These are phyloP conservation scores for Mentha longifolia DNA, from an alignment of 257 asterid genomes.

Conservation along the genomic window DNA sequence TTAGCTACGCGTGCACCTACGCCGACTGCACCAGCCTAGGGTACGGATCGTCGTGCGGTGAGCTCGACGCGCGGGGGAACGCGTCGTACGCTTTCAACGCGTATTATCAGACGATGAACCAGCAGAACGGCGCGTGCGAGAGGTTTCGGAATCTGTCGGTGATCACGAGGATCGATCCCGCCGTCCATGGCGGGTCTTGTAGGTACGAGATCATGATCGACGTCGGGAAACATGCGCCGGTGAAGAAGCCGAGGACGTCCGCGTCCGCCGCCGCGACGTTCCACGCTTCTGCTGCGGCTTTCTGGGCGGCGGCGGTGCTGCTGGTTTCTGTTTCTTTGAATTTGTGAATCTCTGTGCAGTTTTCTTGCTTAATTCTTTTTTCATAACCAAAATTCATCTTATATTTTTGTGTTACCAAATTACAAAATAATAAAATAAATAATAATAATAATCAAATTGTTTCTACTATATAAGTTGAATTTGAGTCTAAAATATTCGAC, in stretches of 20 bases:
- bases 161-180: constrained; percentile 71
- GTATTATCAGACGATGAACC: constrained; percentile 81
- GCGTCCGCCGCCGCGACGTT: constrained; percentile 36
- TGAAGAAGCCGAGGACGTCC: constrained; percentile 47
- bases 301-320: not conserved
- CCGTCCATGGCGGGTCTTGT: constrained; percentile 47
- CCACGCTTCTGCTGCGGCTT: constrained; percentile 18
- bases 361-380: too few species aligned
- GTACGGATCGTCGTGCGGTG: constrained; percentile 78
- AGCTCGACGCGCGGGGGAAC: constrained; percentile 53
- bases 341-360: not conserved
- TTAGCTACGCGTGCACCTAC: constrained; percentile 63
- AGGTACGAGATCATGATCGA: constrained; percentile 85
- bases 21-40: constrained; percentile 97
- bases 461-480: too few species aligned
- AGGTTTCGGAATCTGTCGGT: constrained; percentile 56
- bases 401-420: too few species aligned
- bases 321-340: not conserved
- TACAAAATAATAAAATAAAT: too few species aligned
- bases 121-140: constrained; percentile 73
- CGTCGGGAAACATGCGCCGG: constrained; percentile 42
- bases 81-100: constrained; percentile 86
- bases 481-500: too few species aligned
- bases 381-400: too few species aligned
- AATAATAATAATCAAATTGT: too few species aligned